Conservation (phyloP, 2,329 filamentous ascomycete species). For the Paecilomyces sp. region DNA sequence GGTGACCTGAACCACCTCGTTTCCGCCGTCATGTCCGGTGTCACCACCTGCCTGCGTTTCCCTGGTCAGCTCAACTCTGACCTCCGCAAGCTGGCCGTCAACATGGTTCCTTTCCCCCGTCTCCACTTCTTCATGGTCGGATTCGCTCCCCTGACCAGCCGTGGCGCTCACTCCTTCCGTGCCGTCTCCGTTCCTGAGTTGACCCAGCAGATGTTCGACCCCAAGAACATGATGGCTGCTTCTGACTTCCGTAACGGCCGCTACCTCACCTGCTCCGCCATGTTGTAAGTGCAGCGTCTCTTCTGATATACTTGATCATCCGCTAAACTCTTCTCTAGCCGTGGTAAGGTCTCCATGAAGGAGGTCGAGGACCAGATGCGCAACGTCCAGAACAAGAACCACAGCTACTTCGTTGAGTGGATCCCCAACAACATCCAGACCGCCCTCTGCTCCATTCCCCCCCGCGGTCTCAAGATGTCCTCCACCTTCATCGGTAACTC, state of each 20-base stretch:
- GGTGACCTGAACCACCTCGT: conserved; percentile 99
- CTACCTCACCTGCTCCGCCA: conserved; percentile 98
- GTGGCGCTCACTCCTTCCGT: conserved; percentile 89
- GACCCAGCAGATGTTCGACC: conserved; percentile 99
- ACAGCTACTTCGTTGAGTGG: conserved; percentile 99
- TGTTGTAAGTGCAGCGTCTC: conserved; percentile 58
- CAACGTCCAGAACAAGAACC: conserved; percentile 99
- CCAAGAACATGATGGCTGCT: conserved; percentile 99
- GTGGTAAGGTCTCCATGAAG: conserved; percentile 99
- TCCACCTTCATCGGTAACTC: conserved; percentile 99
- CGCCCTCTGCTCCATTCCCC: conserved; percentile 96
- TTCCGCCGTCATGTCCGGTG: conserved; percentile 98
- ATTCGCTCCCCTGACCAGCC: conserved; percentile 95
- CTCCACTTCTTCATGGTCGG: conserved; percentile 99
- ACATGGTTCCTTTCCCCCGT: conserved; percentile 99
- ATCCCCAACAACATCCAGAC: conserved; percentile 99
- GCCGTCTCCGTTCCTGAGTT: conserved; percentile 95
- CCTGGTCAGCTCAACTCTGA: conserved; percentile 99
- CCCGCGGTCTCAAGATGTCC: conserved; percentile 97
- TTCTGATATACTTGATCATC: conserved; percentile 4
- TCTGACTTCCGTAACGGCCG: conserved; percentile 99
- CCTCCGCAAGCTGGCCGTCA: conserved; percentile 97
- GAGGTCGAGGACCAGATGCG: conserved; percentile 99
- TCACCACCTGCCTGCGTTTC: conserved; percentile 98
- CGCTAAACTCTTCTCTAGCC: conserved; percentile 49